A percentile compares a stretch with the other conserved stretches of the same genome.
These are phyloP conservation scores for Penicillium ochrochloron DNA, from an alignment of 495 filamentous ascomycete species.

Conservation along the genomic window DNA sequence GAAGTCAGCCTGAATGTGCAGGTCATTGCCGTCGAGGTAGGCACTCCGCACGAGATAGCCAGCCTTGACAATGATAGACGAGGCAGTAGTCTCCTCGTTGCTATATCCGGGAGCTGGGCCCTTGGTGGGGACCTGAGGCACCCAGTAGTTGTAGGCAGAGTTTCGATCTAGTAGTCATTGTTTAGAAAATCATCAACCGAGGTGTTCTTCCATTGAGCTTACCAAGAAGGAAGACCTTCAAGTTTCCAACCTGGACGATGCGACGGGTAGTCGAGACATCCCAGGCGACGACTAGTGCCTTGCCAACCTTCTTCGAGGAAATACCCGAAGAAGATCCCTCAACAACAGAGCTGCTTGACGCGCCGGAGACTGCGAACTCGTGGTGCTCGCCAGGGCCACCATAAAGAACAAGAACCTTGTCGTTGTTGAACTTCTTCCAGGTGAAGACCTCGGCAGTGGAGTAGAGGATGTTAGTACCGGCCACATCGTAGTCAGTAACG, in stretches of 20 bases:
- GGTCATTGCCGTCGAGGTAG: conserved; percentile 49
- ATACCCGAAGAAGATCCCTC: conserved; percentile 51
- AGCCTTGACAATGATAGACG: conserved; percentile 68
- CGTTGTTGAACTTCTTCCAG: conserved; percentile 63
- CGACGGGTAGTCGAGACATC: conserved; percentile 53
- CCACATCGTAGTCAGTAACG: conserved; percentile 73
- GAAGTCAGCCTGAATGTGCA: conserved; percentile 71
- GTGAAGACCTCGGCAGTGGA: conserved; percentile 79
- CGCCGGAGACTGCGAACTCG: conserved; percentile 62
- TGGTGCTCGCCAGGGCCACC: conserved; percentile 71
- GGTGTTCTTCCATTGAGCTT: conserved; percentile 15
- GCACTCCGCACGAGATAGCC: conserved; percentile 77
- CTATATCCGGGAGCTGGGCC: conserved; percentile 42
- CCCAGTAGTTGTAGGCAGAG: conserved; percentile 78
- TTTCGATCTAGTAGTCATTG: conserved; percentile 58
- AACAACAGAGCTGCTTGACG: conserved; percentile 45
- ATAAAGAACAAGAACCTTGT: conserved; percentile 70
- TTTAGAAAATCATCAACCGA: not conserved
- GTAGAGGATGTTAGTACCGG: conserved; percentile 67
- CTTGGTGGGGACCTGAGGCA: conserved; percentile 53
- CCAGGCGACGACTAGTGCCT: conserved; percentile 61
- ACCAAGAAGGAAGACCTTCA: conserved; percentile 61
- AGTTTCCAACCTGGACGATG: conserved; percentile 58
- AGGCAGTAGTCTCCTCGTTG: conserved; percentile 44
- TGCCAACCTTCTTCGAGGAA: conserved; percentile 47